Evolutionary conservation across 2,329 filamentous ascomycete genomes (phyloP).

Genomic region (Zymoseptoria tritici): DNA sequence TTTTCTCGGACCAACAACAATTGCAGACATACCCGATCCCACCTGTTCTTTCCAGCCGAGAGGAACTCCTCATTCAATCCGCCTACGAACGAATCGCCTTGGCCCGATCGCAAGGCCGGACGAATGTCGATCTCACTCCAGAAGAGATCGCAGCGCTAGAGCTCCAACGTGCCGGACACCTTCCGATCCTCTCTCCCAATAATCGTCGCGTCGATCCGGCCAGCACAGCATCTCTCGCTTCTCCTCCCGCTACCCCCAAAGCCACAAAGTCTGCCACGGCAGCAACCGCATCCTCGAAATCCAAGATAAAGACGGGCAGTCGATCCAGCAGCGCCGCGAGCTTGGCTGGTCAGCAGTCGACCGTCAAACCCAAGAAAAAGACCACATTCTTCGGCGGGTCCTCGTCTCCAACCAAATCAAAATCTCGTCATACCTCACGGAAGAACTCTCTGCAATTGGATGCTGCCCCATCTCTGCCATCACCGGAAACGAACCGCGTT

Average conservation of each 20-base stretch:
- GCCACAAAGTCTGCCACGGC: background rate
- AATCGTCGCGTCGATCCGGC: slow-evolving; percentile 17
- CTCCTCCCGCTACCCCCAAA: slow-evolving; percentile 25
- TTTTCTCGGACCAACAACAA: background rate
- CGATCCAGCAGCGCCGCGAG: slow-evolving; percentile 32
- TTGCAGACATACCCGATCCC: background rate
- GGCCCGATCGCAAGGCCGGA: slow-evolving; percentile 67
- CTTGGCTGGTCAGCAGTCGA: slow-evolving; percentile 29
- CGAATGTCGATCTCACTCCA: slow-evolving; percentile 70
- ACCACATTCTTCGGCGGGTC: slow-evolving; percentile 25
- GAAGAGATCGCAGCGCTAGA: slow-evolving; percentile 77
- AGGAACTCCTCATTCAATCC: slow-evolving; percentile 68
- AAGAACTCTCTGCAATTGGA: slow-evolving; percentile 22
- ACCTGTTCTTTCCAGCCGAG: slow-evolving; percentile 32
- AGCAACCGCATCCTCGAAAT: slow-evolving; percentile 8
- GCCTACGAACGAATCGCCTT: slow-evolving; percentile 73
- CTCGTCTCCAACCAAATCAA: slow-evolving; percentile 29
- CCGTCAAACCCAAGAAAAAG: slow-evolving; percentile 21
- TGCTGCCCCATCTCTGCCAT: slow-evolving; percentile 11
- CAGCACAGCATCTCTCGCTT: slow-evolving; percentile 23
- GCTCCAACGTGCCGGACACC: slow-evolving; percentile 35
- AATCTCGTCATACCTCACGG: slow-evolving; percentile 25
- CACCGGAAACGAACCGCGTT: background rate
- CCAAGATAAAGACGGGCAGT: slow-evolving; percentile 21
- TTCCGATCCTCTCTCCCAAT: background rate